A percentile compares a stretch with the other conserved stretches of the same genome.
Conservation (phyloP, 2,329 filamentous ascomycete genomes). For the Tolypocladium amazonense region DNA sequence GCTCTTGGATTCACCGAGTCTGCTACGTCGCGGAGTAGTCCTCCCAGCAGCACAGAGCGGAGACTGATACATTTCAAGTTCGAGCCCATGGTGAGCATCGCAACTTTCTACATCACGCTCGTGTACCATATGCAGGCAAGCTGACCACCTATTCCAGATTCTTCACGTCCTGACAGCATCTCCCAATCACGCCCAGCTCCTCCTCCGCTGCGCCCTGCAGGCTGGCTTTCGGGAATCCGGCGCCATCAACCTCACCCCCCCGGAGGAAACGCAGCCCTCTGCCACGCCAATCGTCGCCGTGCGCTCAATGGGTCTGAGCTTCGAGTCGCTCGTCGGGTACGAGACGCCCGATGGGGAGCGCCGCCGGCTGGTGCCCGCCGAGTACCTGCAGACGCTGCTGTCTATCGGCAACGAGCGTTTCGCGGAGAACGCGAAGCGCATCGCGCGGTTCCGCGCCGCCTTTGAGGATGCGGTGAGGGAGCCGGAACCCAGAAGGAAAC, state of each 20-base stretch:
- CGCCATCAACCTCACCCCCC: constrained; percentile 51
- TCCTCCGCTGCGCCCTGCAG: constrained; percentile 65
- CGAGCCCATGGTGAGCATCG: constrained; percentile 77
- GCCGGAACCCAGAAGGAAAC: constrained; percentile 13
- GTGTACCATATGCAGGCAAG: background rate
- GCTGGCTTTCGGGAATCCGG: constrained; percentile 89
- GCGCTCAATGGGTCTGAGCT: constrained; percentile 68
- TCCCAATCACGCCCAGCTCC: constrained; percentile 58
- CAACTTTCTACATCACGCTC: background rate
- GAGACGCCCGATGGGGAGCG: constrained; percentile 23
- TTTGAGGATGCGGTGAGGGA: constrained; percentile 27
- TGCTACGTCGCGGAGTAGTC: constrained; percentile 13
- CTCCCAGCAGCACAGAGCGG: constrained; percentile 17
- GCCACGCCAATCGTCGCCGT: constrained; percentile 69
- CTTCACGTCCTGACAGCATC: constrained; percentile 78
- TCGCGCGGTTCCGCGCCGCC: constrained; percentile 49
- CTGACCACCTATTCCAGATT: constrained; percentile 47
- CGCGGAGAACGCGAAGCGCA: constrained; percentile 55
- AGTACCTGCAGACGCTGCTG: constrained; percentile 58
- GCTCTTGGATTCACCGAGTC: constrained; percentile 13
- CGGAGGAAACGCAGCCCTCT: constrained; percentile 17
- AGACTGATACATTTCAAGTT: constrained; percentile 77
- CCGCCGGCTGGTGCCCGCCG: constrained; percentile 46
- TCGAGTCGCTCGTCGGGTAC: constrained; percentile 71
- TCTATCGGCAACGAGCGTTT: constrained; percentile 67